Evolutionary conservation across 2,329 filamentous ascomycete species (phyloP).

Genomic region (Xylaria sp.): DNA sequence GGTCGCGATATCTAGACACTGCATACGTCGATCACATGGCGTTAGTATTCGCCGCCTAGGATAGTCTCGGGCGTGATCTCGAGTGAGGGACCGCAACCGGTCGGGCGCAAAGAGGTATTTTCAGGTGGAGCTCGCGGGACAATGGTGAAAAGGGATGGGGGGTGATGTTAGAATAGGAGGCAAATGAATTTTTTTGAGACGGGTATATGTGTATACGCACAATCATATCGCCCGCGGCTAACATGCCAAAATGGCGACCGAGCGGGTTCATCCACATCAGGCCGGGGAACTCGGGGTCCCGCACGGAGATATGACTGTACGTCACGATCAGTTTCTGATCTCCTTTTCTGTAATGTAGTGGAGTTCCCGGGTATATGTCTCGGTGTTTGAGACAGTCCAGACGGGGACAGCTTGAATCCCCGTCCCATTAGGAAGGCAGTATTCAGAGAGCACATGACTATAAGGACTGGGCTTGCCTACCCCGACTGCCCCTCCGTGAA

Average conservation of each 20-base stretch:
- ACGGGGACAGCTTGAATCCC: not conserved
- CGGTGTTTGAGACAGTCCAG: not conserved
- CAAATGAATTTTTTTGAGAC: too few species aligned
- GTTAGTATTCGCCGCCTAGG: not conserved
- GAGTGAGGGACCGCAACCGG: not conserved
- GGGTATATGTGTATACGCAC: not conserved
- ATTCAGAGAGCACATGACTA: not conserved
- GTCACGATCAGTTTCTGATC: not conserved
- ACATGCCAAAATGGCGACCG: conserved; percentile 65
- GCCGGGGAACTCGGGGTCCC: conserved; percentile 33
- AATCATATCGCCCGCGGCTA: conserved; percentile 69
- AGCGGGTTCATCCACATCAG: conserved; percentile 68
- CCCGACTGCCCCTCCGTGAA: conserved; percentile 71
- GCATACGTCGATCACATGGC: not conserved
- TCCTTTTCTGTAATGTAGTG: not conserved
- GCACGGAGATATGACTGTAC: conserved; percentile 33
- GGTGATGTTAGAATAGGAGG: too few species aligned
- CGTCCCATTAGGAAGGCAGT: not conserved
- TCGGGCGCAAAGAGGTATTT: not conserved
- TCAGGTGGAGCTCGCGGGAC: not conserved
- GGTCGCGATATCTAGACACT: conserved; percentile 56
- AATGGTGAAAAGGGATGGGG: not conserved
- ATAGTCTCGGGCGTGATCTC: not conserved
- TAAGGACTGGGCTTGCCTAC: conserved; percentile 11
- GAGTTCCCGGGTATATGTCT: not conserved